A percentile compares a stretch with the other conserved stretches of the same genome.
These are phyloP conservation scores for Apiospora pterosperma DNA, from an alignment of 2,329 filamentous ascomycete species.

Conservation along the genomic window DNA sequence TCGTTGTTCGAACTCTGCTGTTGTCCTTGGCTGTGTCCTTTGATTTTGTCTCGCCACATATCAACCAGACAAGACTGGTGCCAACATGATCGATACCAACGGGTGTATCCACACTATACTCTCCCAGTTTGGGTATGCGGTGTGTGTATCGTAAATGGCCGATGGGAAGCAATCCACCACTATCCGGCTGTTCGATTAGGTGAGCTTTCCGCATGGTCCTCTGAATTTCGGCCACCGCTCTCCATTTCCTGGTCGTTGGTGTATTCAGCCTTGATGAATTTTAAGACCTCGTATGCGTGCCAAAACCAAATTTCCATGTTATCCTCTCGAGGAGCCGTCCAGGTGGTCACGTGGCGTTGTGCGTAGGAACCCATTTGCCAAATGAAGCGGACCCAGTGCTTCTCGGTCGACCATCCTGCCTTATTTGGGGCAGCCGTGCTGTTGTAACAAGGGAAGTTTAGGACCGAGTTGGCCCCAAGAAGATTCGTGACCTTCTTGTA, in stretches of 20 bases:
- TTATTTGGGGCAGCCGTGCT: neutral
- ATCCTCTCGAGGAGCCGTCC: neutral
- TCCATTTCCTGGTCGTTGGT: neutral
- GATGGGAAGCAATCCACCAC: too few relatives aligned
- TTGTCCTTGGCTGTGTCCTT: too few relatives aligned
- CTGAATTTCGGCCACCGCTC: too few relatives aligned
- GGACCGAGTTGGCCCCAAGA: neutral
- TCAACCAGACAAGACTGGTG: too few relatives aligned
- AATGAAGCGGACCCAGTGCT: neutral
- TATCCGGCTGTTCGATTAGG: too few relatives aligned
- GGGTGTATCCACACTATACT: too few relatives aligned
- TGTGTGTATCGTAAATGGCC: too few relatives aligned
- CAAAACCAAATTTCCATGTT: neutral
- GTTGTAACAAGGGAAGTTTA: neutral
- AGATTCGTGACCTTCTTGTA: neutral
- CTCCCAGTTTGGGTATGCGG: too few relatives aligned
- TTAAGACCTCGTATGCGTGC: neutral
- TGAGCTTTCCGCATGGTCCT: too few relatives aligned
- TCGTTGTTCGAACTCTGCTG: too few relatives aligned
- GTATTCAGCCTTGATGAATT: neutral
- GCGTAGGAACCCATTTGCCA: neutral
- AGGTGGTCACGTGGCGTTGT: neutral
- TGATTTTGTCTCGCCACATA: too few relatives aligned
- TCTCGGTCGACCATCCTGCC: neutral
- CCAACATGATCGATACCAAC: too few relatives aligned